Conservation (phyloP, 2,329 filamentous ascomycete species). For the Aureobasidium vineae region DNA sequence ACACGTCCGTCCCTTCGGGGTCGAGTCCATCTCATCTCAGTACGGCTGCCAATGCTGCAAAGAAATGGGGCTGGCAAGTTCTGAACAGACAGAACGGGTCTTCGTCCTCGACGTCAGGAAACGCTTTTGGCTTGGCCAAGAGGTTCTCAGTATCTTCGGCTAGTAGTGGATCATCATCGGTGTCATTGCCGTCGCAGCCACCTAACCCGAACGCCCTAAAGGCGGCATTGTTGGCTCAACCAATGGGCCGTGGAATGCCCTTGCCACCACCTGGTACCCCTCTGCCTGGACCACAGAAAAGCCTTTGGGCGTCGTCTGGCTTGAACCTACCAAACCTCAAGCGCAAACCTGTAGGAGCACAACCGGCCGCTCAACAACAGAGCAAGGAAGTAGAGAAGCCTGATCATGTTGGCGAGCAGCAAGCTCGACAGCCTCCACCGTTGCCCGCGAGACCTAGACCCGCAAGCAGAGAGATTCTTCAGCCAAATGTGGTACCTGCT, state of each 20-base stretch:
- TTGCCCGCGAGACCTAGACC: constrained; percentile 17
- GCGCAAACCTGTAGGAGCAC: constrained; percentile 32
- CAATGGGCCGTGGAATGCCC: constrained; percentile 79
- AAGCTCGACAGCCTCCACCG: not conserved
- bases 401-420: not conserved
- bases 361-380: not conserved
- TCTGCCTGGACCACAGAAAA: constrained; percentile 54
- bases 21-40: constrained; percentile 25
- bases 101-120: not conserved
- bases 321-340: constrained; percentile 30
- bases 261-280: constrained; percentile 78
- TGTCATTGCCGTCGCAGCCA: constrained; percentile 23
- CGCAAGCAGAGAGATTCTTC: not conserved
- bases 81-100: constrained; percentile 41
- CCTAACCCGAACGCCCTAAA: constrained; percentile 35
- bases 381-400: not conserved
- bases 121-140: constrained; percentile 7
- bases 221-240: constrained; percentile 45
- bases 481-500: not conserved
- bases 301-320: constrained; percentile 29
- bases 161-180: constrained; percentile 40
- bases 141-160: constrained; percentile 28
- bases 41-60: constrained; percentile 53
- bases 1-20: not conserved
- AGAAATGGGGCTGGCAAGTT: constrained; percentile 59